These are phyloP conservation scores for Talaromyces sp. DNA, from an alignment of 2,329 filamentous ascomycete genomes.

Conservation along the genomic window DNA sequence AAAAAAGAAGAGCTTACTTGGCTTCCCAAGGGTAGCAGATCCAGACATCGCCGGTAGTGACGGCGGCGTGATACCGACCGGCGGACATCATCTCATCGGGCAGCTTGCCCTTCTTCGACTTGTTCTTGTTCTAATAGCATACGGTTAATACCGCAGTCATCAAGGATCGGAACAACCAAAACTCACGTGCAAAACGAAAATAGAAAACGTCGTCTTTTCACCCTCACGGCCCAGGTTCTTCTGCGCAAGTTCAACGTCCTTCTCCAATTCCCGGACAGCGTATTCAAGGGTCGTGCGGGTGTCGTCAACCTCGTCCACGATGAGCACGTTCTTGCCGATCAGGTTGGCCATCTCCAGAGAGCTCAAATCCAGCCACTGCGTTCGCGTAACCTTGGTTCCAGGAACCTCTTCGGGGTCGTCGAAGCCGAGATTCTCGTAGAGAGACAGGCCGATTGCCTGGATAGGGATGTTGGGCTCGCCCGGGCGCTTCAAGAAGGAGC, in stretches of 20 bases:
- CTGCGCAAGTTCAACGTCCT: conserved; percentile 82
- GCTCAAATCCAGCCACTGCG: conserved; percentile 93
- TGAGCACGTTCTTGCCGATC: conserved; percentile 85
- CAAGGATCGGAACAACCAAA: neutral
- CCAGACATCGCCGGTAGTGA: conserved; percentile 91
- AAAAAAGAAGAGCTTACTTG: conserved; percentile 45
- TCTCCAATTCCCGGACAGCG: conserved; percentile 85
- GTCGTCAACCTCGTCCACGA: conserved; percentile 94
- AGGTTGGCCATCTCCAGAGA: conserved; percentile 83
- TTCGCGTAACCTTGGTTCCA: conserved; percentile 92
- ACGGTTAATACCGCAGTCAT: conserved; percentile 7
- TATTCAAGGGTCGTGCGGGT: conserved; percentile 92
- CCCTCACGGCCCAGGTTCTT: conserved; percentile 63
- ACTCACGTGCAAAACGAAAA: conserved; percentile 90
- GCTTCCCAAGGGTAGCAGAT: conserved; percentile 99
- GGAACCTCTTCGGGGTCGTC: conserved; percentile 66
- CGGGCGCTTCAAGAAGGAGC: conserved; percentile 87
- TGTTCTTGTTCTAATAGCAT: conserved; percentile 75
- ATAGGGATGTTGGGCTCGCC: conserved; percentile 93
- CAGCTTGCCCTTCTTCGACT: conserved; percentile 84
- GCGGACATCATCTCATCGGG: conserved; percentile 71
- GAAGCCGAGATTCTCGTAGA: conserved; percentile 79
- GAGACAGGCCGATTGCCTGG: conserved; percentile 94
- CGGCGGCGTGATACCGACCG: conserved; percentile 75
- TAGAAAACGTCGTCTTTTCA: conserved; percentile 80